Evolutionary conservation across 345 rosid genomes (phyloP).

Genomic region (Carallia brachiata): DNA sequence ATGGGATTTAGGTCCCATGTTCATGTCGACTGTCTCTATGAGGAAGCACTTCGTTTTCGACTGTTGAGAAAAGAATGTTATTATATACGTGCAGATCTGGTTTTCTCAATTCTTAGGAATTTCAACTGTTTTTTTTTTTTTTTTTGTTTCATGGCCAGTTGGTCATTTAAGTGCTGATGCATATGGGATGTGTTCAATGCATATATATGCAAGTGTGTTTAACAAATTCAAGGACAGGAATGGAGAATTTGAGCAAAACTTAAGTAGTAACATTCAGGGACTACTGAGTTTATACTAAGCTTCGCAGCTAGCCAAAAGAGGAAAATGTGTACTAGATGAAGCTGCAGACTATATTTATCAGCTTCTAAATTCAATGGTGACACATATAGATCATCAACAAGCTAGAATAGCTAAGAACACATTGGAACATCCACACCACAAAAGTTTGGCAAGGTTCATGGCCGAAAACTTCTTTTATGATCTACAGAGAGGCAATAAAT

Average conservation of each 20-base stretch:
- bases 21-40: slow-evolving; percentile 19
- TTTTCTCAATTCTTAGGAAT: not conserved
- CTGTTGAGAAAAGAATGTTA: slow-evolving; percentile 26
- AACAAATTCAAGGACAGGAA: slow-evolving; percentile 5
- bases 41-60: slow-evolving; percentile 25
- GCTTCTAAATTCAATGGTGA: slow-evolving; percentile 16
- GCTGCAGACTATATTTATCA: slow-evolving; percentile 23
- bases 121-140: not conserved
- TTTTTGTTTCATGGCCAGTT: not conserved
- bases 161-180: not conserved
- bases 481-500: slow-evolving; percentile 17
- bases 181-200: not conserved
- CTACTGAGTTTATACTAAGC: slow-evolving; percentile 52
- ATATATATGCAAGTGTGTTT: slow-evolving; percentile 28
- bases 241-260: no score
- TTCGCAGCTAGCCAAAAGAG: slow-evolving; percentile 43
- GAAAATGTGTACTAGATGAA: slow-evolving; percentile 46
- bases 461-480: slow-evolving; percentile 17
- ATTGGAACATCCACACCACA: slow-evolving; percentile 40
- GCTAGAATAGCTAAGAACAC: slow-evolving; percentile 20
- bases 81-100: slow-evolving; percentile 20
- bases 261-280: slow-evolving; percentile 9
- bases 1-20: not conserved
- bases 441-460: slow-evolving; percentile 34
- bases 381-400: slow-evolving; percentile 10